Conservation (phyloP, 2,329 filamentous ascomycete species). For the Dissoconium aciculare region DNA sequence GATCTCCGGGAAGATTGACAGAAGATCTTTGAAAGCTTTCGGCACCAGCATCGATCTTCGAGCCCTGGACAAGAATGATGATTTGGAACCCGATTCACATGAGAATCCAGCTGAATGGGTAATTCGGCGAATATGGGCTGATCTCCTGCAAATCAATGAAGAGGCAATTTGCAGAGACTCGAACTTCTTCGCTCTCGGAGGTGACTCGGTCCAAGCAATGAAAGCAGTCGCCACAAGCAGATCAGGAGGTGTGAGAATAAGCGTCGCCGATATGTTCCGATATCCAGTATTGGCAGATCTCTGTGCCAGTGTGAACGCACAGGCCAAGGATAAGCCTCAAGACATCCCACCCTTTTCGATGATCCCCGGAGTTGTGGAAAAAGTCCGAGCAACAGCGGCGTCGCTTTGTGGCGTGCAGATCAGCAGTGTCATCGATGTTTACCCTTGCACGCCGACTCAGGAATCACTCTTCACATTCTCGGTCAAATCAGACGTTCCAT, state of each 20-base stretch:
- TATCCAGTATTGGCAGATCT: conserved; percentile 8
- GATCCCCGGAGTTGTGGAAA: too few species aligned
- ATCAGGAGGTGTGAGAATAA: conserved; percentile 23
- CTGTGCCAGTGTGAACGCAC: too few species aligned
- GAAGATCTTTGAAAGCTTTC: too few species aligned
- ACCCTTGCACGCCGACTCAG: conserved; percentile 25
- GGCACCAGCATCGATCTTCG: too few species aligned
- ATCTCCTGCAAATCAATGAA: too few species aligned
- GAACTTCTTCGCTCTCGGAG: conserved; percentile 33
- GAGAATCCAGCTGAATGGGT: too few species aligned
- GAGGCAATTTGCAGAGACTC: too few species aligned
- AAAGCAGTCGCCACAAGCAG: conserved; percentile 28
- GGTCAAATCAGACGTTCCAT: too few species aligned
- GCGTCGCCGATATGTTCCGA: conserved; percentile 30
- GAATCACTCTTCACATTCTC: too few species aligned
- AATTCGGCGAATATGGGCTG: too few species aligned
- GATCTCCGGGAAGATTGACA: conserved; percentile 35
- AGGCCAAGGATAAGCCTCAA: conserved; percentile 2
- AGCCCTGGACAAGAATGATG: too few species aligned
- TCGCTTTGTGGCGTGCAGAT: conserved; percentile 5
- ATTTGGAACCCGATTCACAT: too few species aligned
- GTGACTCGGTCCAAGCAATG: conserved; percentile 33
- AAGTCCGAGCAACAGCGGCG: conserved; percentile 2
- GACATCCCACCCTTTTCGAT: conserved; percentile 4
- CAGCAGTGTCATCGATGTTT: conserved; percentile 34